phyloP scores from a whole-genome alignment of 2,329 filamentous ascomycete species.

The Aspergillus niger region DNA sequence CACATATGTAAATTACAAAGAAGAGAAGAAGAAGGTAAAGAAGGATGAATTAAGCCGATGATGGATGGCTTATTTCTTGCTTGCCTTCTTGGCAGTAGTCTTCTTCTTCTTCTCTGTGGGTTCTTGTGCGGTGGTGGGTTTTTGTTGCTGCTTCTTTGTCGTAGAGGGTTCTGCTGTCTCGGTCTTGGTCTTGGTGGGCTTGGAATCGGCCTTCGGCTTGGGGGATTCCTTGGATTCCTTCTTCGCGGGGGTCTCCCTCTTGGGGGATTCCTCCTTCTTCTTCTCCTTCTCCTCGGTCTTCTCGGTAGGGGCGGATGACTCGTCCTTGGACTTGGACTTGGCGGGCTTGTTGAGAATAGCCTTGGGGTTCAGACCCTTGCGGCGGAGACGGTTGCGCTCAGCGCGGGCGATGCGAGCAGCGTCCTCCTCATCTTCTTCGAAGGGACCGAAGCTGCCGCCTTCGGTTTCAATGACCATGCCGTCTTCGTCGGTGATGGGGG shows the following conservation, averaged over 20 bases:
- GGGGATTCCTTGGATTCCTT: slow-evolving; percentile 20
- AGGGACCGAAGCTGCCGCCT: slow-evolving; percentile 67
- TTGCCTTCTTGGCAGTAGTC: slow-evolving; percentile 30
- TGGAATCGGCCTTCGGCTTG: neutral
- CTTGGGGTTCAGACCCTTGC: slow-evolving; percentile 72
- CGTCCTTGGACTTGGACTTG: slow-evolving; percentile 26
- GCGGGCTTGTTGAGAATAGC: slow-evolving; percentile 50
- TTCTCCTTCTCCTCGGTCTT: slow-evolving; percentile 26
- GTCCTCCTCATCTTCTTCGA: slow-evolving; percentile 74
- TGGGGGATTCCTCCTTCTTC: slow-evolving; percentile 16
- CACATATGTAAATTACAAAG: slow-evolving; percentile 10
- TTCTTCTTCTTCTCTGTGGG: slow-evolving; percentile 21
- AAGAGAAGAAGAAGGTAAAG: slow-evolving; percentile 19
- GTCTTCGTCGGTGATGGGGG: slow-evolving; percentile 59
- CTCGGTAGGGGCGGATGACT: slow-evolving; percentile 13
- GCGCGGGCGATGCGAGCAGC: slow-evolving; percentile 70
- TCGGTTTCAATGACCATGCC: slow-evolving; percentile 32
- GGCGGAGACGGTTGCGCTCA: slow-evolving; percentile 72
- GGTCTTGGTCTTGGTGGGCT: neutral
- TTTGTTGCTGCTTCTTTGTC: neutral
- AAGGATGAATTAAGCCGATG: neutral
- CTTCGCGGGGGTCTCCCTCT: slow-evolving; percentile 22
- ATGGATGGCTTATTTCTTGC: slow-evolving; percentile 27
- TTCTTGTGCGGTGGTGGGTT: neutral
- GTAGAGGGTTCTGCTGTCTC: neutral